Evolutionary conservation across 257 asterid species (phyloP).

Genomic region (Solanum dulcamara): DNA sequence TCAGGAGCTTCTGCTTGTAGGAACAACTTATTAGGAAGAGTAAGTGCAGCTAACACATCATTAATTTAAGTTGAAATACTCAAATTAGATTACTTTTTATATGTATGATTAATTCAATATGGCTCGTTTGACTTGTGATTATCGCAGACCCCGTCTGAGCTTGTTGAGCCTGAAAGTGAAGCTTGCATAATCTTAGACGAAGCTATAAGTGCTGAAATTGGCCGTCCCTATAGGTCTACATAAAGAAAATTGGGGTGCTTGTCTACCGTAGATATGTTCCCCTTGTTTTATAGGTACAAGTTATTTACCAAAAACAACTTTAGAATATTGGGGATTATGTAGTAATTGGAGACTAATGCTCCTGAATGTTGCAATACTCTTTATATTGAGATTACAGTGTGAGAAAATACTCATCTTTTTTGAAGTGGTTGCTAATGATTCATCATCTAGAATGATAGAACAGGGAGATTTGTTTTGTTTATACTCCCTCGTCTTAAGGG

Average conservation of each 20-base stretch:
- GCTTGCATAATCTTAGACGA: constrained; percentile 44
- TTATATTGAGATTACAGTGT: not conserved
- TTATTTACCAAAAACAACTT: not conserved
- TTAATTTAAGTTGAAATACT: not conserved
- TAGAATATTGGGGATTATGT: not conserved
- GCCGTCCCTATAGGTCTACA: not conserved
- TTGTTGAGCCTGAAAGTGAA: constrained; percentile 64
- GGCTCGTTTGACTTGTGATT: not conserved
- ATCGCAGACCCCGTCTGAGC: constrained; percentile 57
- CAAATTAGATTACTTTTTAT: not conserved
- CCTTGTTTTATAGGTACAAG: not conserved
- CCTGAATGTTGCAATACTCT: not conserved
- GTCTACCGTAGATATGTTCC: not conserved
- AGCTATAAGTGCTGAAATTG: constrained; percentile 17
- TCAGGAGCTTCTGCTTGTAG: constrained; percentile 56
- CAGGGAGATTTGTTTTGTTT: not conserved
- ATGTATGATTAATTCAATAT: not conserved
- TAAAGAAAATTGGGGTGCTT: not conserved
- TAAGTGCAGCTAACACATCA: constrained; percentile 2
- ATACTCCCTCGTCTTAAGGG: not conserved
- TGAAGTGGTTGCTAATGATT: not conserved
- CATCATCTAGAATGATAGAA: not conserved
- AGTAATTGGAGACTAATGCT: not conserved
- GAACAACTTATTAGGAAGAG: constrained; percentile 52
- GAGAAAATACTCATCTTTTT: not conserved